Conservation (phyloP, 2,329 filamentous ascomycete species). For the Juglanconis sp. region DNA sequence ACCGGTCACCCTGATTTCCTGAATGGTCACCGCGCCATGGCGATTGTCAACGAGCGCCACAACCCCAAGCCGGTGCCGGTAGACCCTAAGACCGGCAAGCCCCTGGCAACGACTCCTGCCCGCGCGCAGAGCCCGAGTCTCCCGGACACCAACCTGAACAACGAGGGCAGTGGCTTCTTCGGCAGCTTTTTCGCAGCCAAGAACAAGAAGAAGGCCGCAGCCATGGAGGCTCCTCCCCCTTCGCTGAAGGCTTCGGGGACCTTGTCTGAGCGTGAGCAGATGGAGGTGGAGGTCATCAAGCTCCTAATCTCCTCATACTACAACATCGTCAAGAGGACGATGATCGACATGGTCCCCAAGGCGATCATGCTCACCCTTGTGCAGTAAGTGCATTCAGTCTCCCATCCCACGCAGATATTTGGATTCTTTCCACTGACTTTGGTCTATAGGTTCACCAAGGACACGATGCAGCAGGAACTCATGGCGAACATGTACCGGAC, state of each 20-base stretch:
- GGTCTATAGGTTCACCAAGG: conserved; percentile 76
- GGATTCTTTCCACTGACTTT: no score
- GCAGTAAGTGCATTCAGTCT: conserved; percentile 59
- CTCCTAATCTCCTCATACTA: conserved; percentile 95
- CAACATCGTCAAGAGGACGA: conserved; percentile 95
- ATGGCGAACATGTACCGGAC: conserved; percentile 96
- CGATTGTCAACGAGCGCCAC: conserved; percentile 92
- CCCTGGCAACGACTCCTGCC: conserved; percentile 67
- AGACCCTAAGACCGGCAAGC: conserved; percentile 97
- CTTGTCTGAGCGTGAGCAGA: conserved; percentile 86
- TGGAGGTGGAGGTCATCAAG: conserved; percentile 98
- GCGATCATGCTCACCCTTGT: conserved; percentile 98
- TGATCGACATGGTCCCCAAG: conserved; percentile 99
- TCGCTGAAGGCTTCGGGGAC: conserved; percentile 92
- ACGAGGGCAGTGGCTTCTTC: conserved; percentile 77
- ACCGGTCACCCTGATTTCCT: conserved; percentile 97
- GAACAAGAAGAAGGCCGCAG: conserved; percentile 99
- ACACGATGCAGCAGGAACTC: conserved; percentile 96
- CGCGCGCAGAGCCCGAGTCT: conserved; percentile 75
- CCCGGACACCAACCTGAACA: conserved; percentile 41
- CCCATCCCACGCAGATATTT: background rate
- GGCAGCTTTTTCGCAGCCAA: conserved; percentile 98
- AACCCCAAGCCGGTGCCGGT: conserved; percentile 89
- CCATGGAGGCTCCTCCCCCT: conserved; percentile 93
- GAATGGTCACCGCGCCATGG: conserved; percentile 91